phyloP scores from a whole-genome alignment of 805 yeast species.

The Lipomyces chichibuensis region DNA sequence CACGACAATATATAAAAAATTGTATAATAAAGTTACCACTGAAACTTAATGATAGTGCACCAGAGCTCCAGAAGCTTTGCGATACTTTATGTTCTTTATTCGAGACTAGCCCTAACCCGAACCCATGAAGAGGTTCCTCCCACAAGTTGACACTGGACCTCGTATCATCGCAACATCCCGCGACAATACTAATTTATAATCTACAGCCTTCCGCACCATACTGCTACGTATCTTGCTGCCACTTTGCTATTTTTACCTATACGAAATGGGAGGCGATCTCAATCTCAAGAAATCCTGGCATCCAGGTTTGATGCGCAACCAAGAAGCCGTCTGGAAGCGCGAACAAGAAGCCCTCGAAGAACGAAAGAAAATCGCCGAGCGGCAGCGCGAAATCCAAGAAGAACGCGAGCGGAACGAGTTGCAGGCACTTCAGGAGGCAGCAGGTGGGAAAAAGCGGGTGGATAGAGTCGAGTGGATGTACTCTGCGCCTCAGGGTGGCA shows the following conservation, averaged over 20 bases:
- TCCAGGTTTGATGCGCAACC: constrained; percentile 83
- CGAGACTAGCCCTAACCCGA: too few relatives aligned
- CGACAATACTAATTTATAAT: too few relatives aligned
- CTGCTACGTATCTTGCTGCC: background rate
- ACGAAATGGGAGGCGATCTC: constrained; percentile 53
- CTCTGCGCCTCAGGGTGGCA: constrained; percentile 50
- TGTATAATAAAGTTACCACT: too few relatives aligned
- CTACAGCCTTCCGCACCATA: background rate
- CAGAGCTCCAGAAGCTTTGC: too few relatives aligned
- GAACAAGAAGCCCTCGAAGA: constrained; percentile 81
- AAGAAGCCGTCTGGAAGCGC: constrained; percentile 77
- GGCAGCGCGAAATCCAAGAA: constrained; percentile 63
- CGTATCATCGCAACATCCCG: background rate
- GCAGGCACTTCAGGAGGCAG: constrained; percentile 50
- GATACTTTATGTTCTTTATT: too few relatives aligned
- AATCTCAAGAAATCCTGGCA: constrained; percentile 96
- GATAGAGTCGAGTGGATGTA: constrained; percentile 87
- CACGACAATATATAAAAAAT: too few relatives aligned
- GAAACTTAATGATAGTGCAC: too few relatives aligned
- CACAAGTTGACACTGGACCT: background rate
- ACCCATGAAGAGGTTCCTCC: too few relatives aligned
- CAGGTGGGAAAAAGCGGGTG: constrained; percentile 46
- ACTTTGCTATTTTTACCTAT: background rate
- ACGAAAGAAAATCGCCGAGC: constrained; percentile 62
- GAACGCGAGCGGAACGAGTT: constrained; percentile 66